Evolutionary conservation across 306 rosid genomes (phyloP).

Genomic region (Inga oerstediana): DNA sequence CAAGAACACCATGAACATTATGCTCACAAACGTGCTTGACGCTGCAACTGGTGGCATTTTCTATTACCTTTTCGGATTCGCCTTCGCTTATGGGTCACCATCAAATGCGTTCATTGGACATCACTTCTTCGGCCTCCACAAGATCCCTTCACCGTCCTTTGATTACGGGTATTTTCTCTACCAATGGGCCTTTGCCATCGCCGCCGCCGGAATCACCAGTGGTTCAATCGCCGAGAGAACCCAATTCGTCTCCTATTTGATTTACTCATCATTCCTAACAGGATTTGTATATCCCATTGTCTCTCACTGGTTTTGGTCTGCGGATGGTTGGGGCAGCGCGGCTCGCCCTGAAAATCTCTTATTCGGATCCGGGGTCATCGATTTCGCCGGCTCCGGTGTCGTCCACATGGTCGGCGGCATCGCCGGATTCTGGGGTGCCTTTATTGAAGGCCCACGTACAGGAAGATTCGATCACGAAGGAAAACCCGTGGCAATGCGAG

Average conservation of each 20-base stretch:
- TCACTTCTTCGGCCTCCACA: slow-evolving; percentile 42
- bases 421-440: slow-evolving; percentile 63
- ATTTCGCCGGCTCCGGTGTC: slow-evolving; percentile 63
- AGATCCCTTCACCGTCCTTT: slow-evolving; percentile 37
- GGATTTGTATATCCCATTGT: slow-evolving; percentile 55
- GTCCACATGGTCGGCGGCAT: slow-evolving; percentile 66
- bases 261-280: slow-evolving; percentile 53
- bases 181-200: slow-evolving; percentile 62
- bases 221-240: slow-evolving; percentile 62
- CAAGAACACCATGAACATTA: slow-evolving; percentile 62
- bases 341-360: slow-evolving; percentile 32
- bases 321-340: slow-evolving; percentile 58
- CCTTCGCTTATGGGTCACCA: slow-evolving; percentile 48
- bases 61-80: slow-evolving; percentile 51
- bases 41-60: slow-evolving; percentile 51
- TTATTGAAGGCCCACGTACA: slow-evolving; percentile 58
- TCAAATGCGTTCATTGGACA: slow-evolving; percentile 50
- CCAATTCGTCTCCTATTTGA: slow-evolving; percentile 47
- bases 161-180: slow-evolving; percentile 46
- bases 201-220: slow-evolving; percentile 59
- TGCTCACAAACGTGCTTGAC: slow-evolving; percentile 63
- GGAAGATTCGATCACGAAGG: slow-evolving; percentile 53
- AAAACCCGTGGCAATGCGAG: slow-evolving; percentile 38
- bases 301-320: slow-evolving; percentile 66
- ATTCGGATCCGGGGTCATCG: slow-evolving; percentile 58